Conservation (phyloP, 129 eudicot genomes). For the Flaveria robusta region DNA sequence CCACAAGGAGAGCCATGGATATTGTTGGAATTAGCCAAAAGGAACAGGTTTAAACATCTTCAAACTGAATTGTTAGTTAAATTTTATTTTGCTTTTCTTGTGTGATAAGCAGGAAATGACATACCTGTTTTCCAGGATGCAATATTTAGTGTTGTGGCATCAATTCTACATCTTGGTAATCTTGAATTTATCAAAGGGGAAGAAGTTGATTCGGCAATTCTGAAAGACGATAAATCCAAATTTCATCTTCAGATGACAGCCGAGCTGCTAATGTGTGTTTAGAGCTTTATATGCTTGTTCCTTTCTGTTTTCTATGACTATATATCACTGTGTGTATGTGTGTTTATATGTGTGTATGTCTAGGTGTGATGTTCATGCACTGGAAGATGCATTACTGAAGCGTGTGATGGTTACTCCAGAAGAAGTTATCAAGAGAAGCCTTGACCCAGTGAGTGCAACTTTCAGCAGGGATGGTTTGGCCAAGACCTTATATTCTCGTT, state of each 20-base stretch:
- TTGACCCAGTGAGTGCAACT: slow-evolving; percentile 81
- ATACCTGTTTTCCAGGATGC: slow-evolving; percentile 64
- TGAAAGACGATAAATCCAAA: slow-evolving; percentile 80
- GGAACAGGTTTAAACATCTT: slow-evolving; percentile 64
- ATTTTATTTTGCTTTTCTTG: neutral
- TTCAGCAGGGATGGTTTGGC: slow-evolving; percentile 95
- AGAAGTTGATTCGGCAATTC: slow-evolving; percentile 81
- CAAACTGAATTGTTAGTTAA: slow-evolving; percentile 19
- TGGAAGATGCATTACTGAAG: slow-evolving; percentile 86
- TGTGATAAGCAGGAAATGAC: slow-evolving; percentile 26
- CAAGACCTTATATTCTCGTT: slow-evolving; percentile 86
- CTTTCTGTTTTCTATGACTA: neutral
- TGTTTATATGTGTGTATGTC: slow-evolving; percentile 16
- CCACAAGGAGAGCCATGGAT: slow-evolving; percentile 98
- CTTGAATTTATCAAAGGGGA: slow-evolving; percentile 80
- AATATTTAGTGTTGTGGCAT: slow-evolving; percentile 90
- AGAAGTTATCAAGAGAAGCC: slow-evolving; percentile 98
- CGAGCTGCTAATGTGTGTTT: slow-evolving; percentile 81
- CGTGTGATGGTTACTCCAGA: slow-evolving; percentile 99
- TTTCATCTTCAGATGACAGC: slow-evolving; percentile 88
- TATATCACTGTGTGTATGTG: slow-evolving; percentile 7
- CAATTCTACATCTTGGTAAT: slow-evolving; percentile 98
- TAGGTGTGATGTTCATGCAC: slow-evolving; percentile 77
- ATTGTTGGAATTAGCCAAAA: slow-evolving; percentile 85
- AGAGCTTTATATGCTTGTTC: slow-evolving; percentile 22